Conservation (phyloP, 1,284 basidiomycete genomes). For the Melampsora abietis-canadensis region DNA sequence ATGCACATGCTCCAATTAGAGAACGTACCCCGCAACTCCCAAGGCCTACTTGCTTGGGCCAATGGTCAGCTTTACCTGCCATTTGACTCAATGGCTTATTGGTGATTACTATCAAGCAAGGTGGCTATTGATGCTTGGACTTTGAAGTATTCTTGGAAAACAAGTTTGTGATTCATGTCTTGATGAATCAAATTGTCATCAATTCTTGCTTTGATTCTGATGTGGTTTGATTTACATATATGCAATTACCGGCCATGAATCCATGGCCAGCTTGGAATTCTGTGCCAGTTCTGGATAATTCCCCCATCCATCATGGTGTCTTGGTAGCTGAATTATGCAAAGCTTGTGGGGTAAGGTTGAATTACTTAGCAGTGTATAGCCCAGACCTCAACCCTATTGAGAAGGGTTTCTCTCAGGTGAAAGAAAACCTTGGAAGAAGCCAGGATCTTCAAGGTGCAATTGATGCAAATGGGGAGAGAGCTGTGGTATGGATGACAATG, state of each 20-base stretch:
- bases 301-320: not conserved
- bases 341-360: not conserved
- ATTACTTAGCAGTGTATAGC: conserved; percentile 12
- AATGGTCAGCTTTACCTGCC: not conserved
- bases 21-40: no score
- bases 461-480: not conserved
- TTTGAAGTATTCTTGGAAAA: no score
- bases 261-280: conserved; percentile 4
- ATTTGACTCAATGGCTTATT: not conserved
- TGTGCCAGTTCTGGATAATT: conserved; percentile 12
- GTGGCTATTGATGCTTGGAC: no score
- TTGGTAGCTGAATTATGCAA: not conserved
- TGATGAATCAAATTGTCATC: no score
- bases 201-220: no score
- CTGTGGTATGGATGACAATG: not conserved
- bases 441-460: not conserved
- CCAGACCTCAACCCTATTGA: conserved; percentile 25
- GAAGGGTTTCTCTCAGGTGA: conserved; percentile 16
- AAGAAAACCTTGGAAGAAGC: not conserved
- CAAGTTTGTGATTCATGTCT: no score
- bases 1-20: no score
- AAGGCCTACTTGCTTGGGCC: no score
- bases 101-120: not conserved
- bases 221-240: no score
- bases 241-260: conserved; percentile 14